Evolutionary conservation across 192 early-diverging fungal genomes (phyloP).

Genomic region (Lunasporangiospora selenospora): DNA sequence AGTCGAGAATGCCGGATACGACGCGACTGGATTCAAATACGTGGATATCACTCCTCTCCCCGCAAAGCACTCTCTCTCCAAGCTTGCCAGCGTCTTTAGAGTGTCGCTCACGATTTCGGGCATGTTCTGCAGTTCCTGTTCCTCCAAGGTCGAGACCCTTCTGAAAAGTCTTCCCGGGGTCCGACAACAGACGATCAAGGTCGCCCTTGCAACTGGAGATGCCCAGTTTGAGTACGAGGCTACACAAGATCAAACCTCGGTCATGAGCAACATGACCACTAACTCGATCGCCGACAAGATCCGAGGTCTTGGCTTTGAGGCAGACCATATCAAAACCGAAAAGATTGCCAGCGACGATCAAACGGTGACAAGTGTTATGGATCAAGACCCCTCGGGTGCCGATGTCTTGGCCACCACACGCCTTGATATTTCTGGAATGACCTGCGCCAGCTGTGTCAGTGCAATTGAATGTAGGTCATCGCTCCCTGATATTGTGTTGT

Average conservation of each 20-base stretch:
- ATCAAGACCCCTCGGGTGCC: not conserved
- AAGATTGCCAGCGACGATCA: conserved; percentile 11
- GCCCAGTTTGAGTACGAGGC: conserved; percentile 43
- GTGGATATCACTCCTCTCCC: conserved; percentile 1
- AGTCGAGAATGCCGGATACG: conserved; percentile 81
- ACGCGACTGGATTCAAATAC: conserved; percentile 56
- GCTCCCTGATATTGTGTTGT: conserved; percentile 26
- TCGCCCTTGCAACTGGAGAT: conserved; percentile 32
- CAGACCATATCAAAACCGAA: conserved; percentile 49
- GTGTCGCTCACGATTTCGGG: conserved; percentile 41
- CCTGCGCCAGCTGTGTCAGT: conserved; percentile 85
- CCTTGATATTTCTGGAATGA: conserved; percentile 76
- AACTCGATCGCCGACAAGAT: conserved; percentile 44
- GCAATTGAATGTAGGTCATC: conserved; percentile 64
- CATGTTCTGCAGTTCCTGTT: conserved; percentile 52
- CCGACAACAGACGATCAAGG: conserved; percentile 24
- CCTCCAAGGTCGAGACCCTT: conserved; percentile 43
- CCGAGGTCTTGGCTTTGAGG: conserved; percentile 49
- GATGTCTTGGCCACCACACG: conserved; percentile 19
- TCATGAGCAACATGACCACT: conserved; percentile 17
- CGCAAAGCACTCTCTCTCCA: conserved; percentile 14
- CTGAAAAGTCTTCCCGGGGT: conserved; percentile 37
- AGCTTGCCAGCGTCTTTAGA: conserved; percentile 3
- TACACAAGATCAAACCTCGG: not conserved
- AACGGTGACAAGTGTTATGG: not conserved